These are phyloP conservation scores for Aaosphaeria arxii DNA, from an alignment of 2,329 filamentous ascomycete genomes.

Conservation along the genomic window DNA sequence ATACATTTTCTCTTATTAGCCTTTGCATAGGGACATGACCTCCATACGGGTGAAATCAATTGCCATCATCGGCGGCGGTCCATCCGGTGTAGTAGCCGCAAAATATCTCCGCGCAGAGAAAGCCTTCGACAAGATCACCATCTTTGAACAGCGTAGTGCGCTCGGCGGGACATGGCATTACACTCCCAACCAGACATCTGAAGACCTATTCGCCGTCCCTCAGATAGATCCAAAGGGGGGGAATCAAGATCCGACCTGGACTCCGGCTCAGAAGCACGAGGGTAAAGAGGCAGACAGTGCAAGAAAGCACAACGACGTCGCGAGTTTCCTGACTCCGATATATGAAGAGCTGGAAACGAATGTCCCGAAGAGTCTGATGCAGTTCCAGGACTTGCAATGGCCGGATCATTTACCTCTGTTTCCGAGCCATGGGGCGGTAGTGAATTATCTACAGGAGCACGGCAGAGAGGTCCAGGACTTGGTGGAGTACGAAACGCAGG, in stretches of 20 bases:
- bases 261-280: slow-evolving; percentile 7
- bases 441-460: slow-evolving; percentile 71
- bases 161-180: slow-evolving; percentile 89
- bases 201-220: slow-evolving; percentile 55
- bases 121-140: slow-evolving; percentile 64
- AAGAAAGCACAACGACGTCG: slow-evolving; percentile 49
- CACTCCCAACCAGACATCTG: slow-evolving; percentile 49
- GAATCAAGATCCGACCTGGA: slow-evolving; percentile 62
- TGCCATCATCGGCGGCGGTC: slow-evolving; percentile 80
- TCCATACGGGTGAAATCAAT: slow-evolving; percentile 54
- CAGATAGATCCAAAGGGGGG: slow-evolving; percentile 63
- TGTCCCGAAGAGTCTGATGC: slow-evolving; percentile 78
- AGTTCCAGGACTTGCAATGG: slow-evolving; percentile 70
- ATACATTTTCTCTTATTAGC: not conserved
- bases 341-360: slow-evolving; percentile 85
- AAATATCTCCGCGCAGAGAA: slow-evolving; percentile 71
- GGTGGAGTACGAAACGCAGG: slow-evolving; percentile 68
- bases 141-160: slow-evolving; percentile 77
- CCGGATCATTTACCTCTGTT: slow-evolving; percentile 65
- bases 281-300: slow-evolving; percentile 48
- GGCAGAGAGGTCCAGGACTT: slow-evolving; percentile 64
- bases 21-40: too few relatives aligned
- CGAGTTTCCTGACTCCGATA: slow-evolving; percentile 76
- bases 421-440: slow-evolving; percentile 68
- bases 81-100: slow-evolving; percentile 72